Conservation (phyloP, 371 early-diverging fungal genomes). For the Syncephalastrum racemosum region DNA sequence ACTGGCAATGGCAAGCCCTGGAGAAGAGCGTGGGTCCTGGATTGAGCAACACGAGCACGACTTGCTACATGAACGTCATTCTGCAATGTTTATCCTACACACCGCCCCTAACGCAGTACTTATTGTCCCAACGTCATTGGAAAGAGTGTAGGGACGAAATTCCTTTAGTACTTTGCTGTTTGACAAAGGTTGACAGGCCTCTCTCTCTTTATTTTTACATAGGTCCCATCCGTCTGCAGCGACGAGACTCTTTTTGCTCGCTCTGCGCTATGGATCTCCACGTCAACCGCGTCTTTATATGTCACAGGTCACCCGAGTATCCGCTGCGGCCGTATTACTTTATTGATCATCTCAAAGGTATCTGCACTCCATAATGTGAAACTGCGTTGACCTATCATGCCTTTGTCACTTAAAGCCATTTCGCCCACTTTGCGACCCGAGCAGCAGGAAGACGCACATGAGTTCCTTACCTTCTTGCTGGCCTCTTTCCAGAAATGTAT, state of each 20-base stretch:
- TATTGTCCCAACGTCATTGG: conserved; percentile 60
- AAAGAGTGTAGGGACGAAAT: conserved; percentile 56
- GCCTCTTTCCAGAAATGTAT: conserved; percentile 45
- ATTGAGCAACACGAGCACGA: conserved; percentile 88
- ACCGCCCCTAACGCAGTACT: conserved; percentile 76
- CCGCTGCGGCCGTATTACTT: too few species aligned
- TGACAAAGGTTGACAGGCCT: too few species aligned
- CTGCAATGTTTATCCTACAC: conserved; percentile 93
- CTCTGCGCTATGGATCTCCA: conserved; percentile 62
- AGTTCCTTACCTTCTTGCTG: conserved; percentile 77
- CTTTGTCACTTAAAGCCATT: too few species aligned
- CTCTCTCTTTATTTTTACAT: too few species aligned
- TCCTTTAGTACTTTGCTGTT: too few species aligned
- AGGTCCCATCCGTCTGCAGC: too few species aligned
- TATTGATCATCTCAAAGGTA: too few species aligned
- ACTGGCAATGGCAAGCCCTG: too few species aligned
- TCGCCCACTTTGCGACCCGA: conserved; percentile 68
- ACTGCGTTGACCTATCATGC: too few species aligned
- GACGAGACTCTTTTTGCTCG: conserved; percentile 45
- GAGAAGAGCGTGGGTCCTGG: conserved; percentile 68
- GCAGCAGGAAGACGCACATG: conserved; percentile 91
- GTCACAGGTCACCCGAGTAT: not conserved
- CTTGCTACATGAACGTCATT: conserved; percentile 94
- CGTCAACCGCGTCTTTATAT: conserved; percentile 42
- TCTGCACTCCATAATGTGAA: too few species aligned